These are phyloP conservation scores for Penicillium sp. DNA, from an alignment of 2,329 filamentous ascomycete genomes.

Conservation along the genomic window DNA sequence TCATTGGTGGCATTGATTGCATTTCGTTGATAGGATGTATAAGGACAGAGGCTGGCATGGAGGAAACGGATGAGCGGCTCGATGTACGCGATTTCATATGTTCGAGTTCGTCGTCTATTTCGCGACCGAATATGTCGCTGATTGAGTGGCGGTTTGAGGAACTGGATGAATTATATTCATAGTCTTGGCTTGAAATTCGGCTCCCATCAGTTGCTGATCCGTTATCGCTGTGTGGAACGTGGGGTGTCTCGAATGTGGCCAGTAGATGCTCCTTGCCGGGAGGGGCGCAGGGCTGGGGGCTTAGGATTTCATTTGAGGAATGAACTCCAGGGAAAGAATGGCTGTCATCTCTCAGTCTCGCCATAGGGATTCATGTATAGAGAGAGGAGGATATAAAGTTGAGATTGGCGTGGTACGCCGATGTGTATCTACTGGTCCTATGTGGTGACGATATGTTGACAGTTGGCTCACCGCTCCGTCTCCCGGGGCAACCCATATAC, in stretches of 20 bases:
- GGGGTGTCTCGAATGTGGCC: slow-evolving; percentile 20
- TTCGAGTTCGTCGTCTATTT: slow-evolving; percentile 30
- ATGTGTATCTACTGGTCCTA: background rate
- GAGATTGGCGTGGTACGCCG: background rate
- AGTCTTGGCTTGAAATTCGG: slow-evolving; percentile 23
- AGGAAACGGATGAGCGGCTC: slow-evolving; percentile 44
- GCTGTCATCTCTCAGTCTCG: slow-evolving; percentile 15
- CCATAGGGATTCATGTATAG: slow-evolving; percentile 14
- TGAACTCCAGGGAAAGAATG: slow-evolving; percentile 5
- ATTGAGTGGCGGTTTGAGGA: slow-evolving; percentile 33
- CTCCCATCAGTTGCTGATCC: slow-evolving; percentile 17
- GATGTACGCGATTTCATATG: slow-evolving; percentile 32
- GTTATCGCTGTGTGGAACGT: slow-evolving; percentile 8
- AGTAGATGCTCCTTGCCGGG: slow-evolving; percentile 20
- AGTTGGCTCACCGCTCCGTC: slow-evolving; percentile 18
- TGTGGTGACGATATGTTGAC: slow-evolving; percentile 11
- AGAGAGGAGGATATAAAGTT: background rate
- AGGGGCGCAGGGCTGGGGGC: slow-evolving; percentile 21
- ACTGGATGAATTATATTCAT: slow-evolving; percentile 35
- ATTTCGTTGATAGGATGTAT: slow-evolving; percentile 30
- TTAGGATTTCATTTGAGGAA: slow-evolving; percentile 20
- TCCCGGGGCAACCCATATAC: slow-evolving; percentile 11
- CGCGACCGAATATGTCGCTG: slow-evolving; percentile 25
- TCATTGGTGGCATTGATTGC: slow-evolving; percentile 21
- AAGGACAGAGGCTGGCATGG: slow-evolving; percentile 40